Base-by-base conservation (phyloP, 805 yeast species). In the Komagataella populi region DNA sequence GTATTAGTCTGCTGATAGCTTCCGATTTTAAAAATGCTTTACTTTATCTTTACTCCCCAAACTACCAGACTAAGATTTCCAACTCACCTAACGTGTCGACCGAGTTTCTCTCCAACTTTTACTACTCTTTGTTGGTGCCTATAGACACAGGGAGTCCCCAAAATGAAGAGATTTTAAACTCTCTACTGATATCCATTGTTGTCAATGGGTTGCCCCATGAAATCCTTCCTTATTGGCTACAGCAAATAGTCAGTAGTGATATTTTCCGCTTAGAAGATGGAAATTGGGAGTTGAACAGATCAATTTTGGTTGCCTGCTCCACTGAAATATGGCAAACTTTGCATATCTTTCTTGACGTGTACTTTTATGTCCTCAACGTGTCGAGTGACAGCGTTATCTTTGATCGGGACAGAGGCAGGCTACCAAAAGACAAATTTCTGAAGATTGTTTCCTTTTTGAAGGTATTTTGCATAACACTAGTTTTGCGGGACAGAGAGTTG, bases 311-410 rank as follows among this genome's bases (percentile, higher is more conserved):
- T 30, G 39, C 14, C 14, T 30, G 39, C 14, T 30, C 39, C 14
- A 14, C 14, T 30, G n/a, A 30, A 54, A 57, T 70, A 63, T 66
- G 70, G 60, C 59, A 55, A n/a, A 61, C 70, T 52, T 60, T 84
- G 2, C 70, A 67, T 47, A 60, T 82, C 0, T 76, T 81, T 53
- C 70, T 83, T 52, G 87, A 84, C 55, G 59, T 84, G 7, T 74
- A 80, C 54, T 79, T 88, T 1, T 83, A 81, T 57, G 77, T 85
- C 77, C 63, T 85, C 46, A 73, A 78, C 23, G 78, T 85, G 6
- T 75, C 86, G 2, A 83, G 79, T 55, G 95, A 86, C 59, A 65
- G 69, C 8, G 90, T 82, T 56, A 64, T 82, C 48, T 73, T 76
- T 51, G 63, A 22, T 6, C 47, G 20, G n/a, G 48, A 16, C 8